These are phyloP conservation scores for Globisporangium sylvaticum DNA, from an alignment of 352 stramenopile genomes.

Conservation along the genomic window DNA sequence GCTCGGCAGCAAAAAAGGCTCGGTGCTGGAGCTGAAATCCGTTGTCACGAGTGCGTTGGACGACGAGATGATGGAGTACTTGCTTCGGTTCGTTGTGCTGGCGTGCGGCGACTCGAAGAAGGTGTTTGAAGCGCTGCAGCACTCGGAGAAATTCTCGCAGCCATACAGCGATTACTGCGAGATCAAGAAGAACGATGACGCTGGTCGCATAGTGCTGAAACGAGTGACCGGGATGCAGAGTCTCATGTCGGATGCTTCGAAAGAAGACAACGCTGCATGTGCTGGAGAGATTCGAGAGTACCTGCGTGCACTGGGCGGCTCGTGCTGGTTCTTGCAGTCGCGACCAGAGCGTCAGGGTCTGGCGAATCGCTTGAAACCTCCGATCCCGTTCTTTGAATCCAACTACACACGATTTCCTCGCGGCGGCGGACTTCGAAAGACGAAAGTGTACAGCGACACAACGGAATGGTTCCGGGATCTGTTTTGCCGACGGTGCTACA, in stretches of 20 bases:
- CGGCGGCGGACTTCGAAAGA: conserved; percentile 33
- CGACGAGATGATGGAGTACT: conserved; percentile 56
- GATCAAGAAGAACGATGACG: conserved; percentile 37
- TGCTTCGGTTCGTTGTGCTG: conserved; percentile 48
- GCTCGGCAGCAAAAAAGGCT: conserved; percentile 25
- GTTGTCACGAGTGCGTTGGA: conserved; percentile 34
- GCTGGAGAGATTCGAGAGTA: conserved; percentile 9
- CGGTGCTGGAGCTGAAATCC: conserved; percentile 30
- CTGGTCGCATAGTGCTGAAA: conserved; percentile 15
- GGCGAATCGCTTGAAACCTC: conserved; percentile 30
- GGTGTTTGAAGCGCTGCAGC: conserved; percentile 45
- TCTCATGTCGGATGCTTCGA: conserved; percentile 12
- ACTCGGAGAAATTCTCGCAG: conserved; percentile 24
- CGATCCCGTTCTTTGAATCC: conserved; percentile 50
- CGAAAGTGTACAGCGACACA: conserved; percentile 42
- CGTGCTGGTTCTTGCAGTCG: conserved; percentile 35
- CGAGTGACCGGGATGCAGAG: conserved; percentile 25
- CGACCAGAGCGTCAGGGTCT: conserved; percentile 17
- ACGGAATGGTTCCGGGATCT: conserved; percentile 82
- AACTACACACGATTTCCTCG: conserved; percentile 37
- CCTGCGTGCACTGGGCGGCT: conserved; percentile 7
- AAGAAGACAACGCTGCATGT: not conserved
- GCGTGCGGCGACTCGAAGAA: conserved; percentile 38
- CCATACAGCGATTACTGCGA: conserved; percentile 42
- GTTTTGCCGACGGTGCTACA: conserved; percentile 89